These are phyloP conservation scores for Penicillium nucicola DNA, from an alignment of 495 filamentous ascomycete species.

Conservation along the genomic window DNA sequence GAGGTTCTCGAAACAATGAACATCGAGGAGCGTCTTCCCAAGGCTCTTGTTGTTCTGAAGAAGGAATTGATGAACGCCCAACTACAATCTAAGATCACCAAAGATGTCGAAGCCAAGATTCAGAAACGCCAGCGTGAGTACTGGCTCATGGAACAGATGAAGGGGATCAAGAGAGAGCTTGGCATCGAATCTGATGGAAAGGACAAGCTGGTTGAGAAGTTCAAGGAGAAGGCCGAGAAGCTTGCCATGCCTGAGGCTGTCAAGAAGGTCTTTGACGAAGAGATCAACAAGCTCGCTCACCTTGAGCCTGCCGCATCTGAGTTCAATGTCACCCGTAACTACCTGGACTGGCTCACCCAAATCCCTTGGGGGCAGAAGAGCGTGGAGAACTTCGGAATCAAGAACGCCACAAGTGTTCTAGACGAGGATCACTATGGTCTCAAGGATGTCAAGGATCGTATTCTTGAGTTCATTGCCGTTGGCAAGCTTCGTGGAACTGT, in stretches of 20 bases:
- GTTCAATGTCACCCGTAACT: constrained; percentile 99
- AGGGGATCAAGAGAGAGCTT: constrained; percentile 93
- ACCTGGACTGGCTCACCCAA: constrained; percentile 97
- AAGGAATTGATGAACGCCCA: constrained; percentile 98
- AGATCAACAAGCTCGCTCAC: constrained; percentile 93
- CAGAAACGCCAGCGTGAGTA: constrained; percentile 98
- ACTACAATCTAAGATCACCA: constrained; percentile 93
- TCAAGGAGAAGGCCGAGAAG: constrained; percentile 91
- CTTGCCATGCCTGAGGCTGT: constrained; percentile 96
- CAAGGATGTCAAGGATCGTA: constrained; percentile 98
- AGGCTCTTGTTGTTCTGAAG: constrained; percentile 87
- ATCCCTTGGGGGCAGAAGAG: constrained; percentile 97
- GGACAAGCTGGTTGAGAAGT: constrained; percentile 95
- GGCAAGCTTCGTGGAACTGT: constrained; percentile 96
- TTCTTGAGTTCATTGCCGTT: constrained; percentile 97
- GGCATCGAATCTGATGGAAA: constrained; percentile 97
- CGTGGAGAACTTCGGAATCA: constrained; percentile 93
- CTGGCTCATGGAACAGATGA: constrained; percentile 99
- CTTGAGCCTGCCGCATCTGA: constrained; percentile 93
- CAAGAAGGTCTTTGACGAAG: constrained; percentile 96
- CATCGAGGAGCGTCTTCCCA: constrained; percentile 84
- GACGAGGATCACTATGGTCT: constrained; percentile 97
- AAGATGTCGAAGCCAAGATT: constrained; percentile 97
- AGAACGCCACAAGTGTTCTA: constrained; percentile 82
- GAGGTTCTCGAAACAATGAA: constrained; percentile 87